Percentiles rank a stretch among this genome's conserved stretches.
Conservation (phyloP, 2,329 filamentous ascomycete genomes). For the Aspergillus sp. region DNA sequence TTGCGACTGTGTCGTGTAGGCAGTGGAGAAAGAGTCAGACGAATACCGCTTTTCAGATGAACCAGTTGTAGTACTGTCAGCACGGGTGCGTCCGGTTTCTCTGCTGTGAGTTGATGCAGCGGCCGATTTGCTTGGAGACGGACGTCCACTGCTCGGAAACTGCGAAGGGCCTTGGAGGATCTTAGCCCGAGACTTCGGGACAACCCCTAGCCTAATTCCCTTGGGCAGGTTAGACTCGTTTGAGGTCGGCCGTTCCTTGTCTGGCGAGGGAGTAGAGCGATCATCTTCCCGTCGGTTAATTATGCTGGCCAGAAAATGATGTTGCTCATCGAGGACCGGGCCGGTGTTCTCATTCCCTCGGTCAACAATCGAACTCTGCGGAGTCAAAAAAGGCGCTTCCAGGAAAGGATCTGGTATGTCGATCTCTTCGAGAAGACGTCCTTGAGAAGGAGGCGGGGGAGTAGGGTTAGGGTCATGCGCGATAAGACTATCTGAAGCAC, state of each 20-base stretch:
- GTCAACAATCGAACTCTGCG: conserved; percentile 18
- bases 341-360: background rate
- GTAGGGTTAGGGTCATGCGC: conserved; percentile 8
- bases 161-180: conserved; percentile 14
- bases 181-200: conserved; percentile 11
- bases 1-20: conserved; percentile 41
- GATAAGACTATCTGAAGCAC: conserved; percentile 4
- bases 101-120: conserved; percentile 13
- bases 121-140: conserved; percentile 11
- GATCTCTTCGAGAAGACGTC: background rate
- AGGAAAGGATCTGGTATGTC: conserved; percentile 18
- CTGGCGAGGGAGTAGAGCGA: conserved; percentile 34
- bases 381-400: conserved; percentile 19
- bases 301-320: background rate
- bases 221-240: conserved; percentile 47
- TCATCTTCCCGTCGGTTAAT: conserved; percentile 13
- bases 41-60: conserved; percentile 33
- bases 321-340: background rate
- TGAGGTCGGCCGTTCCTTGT: conserved; percentile 49
- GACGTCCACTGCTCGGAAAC: conserved; percentile 7
- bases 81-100: conserved; percentile 15
- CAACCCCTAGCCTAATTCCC: conserved; percentile 6
- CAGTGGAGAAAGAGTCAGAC: conserved; percentile 45
- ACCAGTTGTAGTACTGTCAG: conserved; percentile 17
- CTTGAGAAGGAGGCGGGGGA: background rate